Base-by-base conservation (phyloP, 73 alveolate species). In the Tetrahymena elliotti region DNA sequence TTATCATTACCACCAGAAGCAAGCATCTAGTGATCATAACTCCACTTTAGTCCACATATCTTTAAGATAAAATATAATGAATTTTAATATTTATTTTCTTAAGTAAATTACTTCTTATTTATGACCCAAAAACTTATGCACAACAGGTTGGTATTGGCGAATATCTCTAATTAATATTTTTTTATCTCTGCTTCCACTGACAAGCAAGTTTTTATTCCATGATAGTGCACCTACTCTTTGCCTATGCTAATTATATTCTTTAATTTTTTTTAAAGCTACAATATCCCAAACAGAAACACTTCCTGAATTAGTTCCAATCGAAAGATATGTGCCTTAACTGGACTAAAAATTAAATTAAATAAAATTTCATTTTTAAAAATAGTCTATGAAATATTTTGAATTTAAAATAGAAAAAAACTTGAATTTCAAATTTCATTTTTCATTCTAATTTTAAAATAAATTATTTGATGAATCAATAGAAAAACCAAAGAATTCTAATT, bases 1-100 rank as follows among this genome's bases (percentile, higher is more conserved):
- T 99, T 99, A 97, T 99, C 99, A 96, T 99, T 99, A 37, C 99
- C 99, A 24, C 99, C 99, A 24, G 99, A 98, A 1, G 99, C 99
- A 84, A 99, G 93, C 96, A 95, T 40, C 93, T 93, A 96, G 93
- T 96, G 97, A 95, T 97, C 98, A 34, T 96, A 96, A 27, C 99
- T 96, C 99, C 99, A 99, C 95, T 99, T 99, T 35, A 99, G 96
- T 47, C 99, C 99, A 53, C 99, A 98, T 15, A 99, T 98, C 96
- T 99, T 99, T 96, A 98, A 97, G 36, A 97, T 1, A n/a, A 3
- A 27, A 0, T 68, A 2, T 7, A 24, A 68, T 27, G 1, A 27
- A 68, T 11, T 36, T 22, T 24, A 27, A 2, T 22, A 31, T 2
- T 68, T 0, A 7, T 68, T 27, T 68, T 2, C 1, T 18, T 68